phyloP scores from a whole-genome alignment of 2,329 filamentous ascomycete species.

The Trichoderma cornu-damae region DNA sequence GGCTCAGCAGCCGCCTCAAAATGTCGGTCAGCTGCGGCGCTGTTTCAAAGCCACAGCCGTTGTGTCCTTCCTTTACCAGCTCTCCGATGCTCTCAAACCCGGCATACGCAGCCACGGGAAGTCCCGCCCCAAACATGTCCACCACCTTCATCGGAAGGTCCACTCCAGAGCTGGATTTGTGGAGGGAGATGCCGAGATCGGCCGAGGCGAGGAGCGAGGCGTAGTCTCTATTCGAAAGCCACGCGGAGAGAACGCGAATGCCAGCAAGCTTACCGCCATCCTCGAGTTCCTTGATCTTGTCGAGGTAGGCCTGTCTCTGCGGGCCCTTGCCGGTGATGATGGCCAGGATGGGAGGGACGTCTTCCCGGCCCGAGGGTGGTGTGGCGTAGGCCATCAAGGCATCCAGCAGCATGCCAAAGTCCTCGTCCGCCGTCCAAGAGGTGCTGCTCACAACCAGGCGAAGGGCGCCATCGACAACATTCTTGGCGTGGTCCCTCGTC shows the following conservation, averaged over 20 bases:
- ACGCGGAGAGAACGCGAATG: conserved; percentile 72
- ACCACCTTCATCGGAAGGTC: conserved; percentile 99
- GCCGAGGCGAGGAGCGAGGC: conserved; percentile 76
- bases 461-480: conserved; percentile 54
- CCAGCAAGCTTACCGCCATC: conserved; percentile 59
- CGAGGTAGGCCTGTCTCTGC: conserved; percentile 69
- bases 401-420: conserved; percentile 82
- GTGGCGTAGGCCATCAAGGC: conserved; percentile 71
- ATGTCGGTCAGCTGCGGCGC: conserved; percentile 59
- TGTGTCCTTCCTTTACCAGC: conserved; percentile 79
- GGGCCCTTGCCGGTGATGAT: conserved; percentile 95
- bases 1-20: conserved; percentile 58
- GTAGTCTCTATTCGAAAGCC: conserved; percentile 80
- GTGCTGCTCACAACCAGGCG: conserved; percentile 85
- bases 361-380: conserved; percentile 36
- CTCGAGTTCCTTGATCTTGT: conserved; percentile 58
- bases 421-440: conserved; percentile 95
- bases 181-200: conserved; percentile 84
- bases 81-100: conserved; percentile 85
- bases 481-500: conserved; percentile 54
- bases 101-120: conserved; percentile 84
- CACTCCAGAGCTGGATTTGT: conserved; percentile 89
- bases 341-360: conserved; percentile 64
- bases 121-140: conserved; percentile 93
- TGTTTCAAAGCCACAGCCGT: conserved; percentile 79